These are phyloP conservation scores for Erythrophleum fordii DNA, from an alignment of 306 rosid species.

Conservation along the genomic window DNA sequence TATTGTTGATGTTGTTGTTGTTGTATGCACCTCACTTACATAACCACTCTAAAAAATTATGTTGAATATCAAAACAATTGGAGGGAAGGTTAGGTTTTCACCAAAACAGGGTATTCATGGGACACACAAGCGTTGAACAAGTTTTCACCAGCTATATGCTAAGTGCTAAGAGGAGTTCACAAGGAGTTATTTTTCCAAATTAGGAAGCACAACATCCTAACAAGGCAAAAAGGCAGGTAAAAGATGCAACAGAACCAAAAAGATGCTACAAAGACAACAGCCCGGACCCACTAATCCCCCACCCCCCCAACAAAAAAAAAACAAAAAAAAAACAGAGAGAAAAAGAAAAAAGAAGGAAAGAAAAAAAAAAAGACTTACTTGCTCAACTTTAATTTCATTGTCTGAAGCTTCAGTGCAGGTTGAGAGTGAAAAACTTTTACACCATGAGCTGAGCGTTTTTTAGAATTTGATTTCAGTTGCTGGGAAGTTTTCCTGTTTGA, in stretches of 20 bases:
- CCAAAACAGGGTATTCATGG: constrained; percentile 8
- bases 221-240: constrained; percentile 3
- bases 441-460: constrained; percentile 88
- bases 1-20: no score
- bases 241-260: constrained; percentile 15
- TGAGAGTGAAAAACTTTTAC: constrained; percentile 92
- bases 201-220: not conserved
- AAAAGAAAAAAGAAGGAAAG: not conserved
- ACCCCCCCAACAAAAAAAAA: not conserved
- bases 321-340: constrained; percentile 1
- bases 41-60: constrained; percentile 6
- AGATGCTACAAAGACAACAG: not conserved
- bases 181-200: not conserved
- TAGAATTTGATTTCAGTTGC: constrained; percentile 88
- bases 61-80: constrained; percentile 16
- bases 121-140: constrained; percentile 34
- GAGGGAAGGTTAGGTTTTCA: constrained; percentile 1
- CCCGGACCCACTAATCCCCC: not conserved
- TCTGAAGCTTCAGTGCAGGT: constrained; percentile 90
- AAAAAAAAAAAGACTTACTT: constrained; percentile 60
- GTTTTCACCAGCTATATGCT: not conserved
- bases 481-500: constrained; percentile 89
- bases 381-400: constrained; percentile 92
- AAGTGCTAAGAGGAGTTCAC: not conserved
- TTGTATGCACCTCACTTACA: no score